Evolutionary conservation across 345 rosid genomes (phyloP), one percentile per base, ranked within the genome.

Genomic region (Odontarrhena argentea): DNA sequence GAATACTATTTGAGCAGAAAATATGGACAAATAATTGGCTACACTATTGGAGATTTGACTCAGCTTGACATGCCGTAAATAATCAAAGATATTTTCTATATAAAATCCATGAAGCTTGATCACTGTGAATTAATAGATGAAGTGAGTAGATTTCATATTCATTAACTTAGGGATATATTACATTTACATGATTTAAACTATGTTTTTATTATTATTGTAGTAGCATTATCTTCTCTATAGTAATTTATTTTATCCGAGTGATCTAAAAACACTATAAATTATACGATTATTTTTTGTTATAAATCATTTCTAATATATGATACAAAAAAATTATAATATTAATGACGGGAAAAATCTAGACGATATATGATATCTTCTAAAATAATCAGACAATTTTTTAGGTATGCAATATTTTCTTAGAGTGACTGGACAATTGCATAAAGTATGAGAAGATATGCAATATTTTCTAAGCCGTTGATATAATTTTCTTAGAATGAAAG

Each of bases 11-110:
- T 18, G 22, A 18, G 22, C 22, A 32, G 10, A 26, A 28, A 44
- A 6, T 12, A 12, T 28, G 54, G 36, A 50, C 66, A 65, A 55
- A 72, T 58, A 72, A 72, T 58, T 72, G 76, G 71, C 24, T 41
- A 49, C 24, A 54, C 22, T 52, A 26, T 55, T 53, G 47, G 49
- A 46, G 56, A 53, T 38, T 62, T 70, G 55, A 62, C 63, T 15
- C 55, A 70, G 63, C 40, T n/a, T 50, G 6, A 1, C 5, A 26
- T 70, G 55, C 55, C 55, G 55, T 70, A 50, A 46, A 55, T 13
- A 60, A 60, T 60, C 46, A 0, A 51, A 60, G 8, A 60, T 59
- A 67, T 45, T 55, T 35, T 47, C 6, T 57, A 10, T n/a, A 7
- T 25, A 34, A 45, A 8, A 24, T 24, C 10, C 58, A 68, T 36